Evolutionary conservation across 352 stramenopile species (phyloP).

Genomic region (Phytophthora ohioensis): DNA sequence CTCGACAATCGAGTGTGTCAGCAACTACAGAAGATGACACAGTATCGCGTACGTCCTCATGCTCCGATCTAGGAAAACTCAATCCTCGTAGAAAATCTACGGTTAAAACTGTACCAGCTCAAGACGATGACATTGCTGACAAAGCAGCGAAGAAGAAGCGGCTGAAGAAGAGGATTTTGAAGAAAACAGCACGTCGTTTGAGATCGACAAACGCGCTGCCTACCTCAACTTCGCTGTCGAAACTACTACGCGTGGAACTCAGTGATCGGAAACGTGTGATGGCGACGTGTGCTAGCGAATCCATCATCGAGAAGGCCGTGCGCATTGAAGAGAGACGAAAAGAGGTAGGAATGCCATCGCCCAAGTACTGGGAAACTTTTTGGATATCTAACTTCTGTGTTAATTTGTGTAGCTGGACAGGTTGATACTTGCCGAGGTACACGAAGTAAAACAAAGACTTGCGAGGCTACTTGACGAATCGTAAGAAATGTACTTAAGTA

Average conservation of each 20-base stretch:
- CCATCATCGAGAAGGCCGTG: slow-evolving; percentile 56
- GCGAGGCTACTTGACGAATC: slow-evolving; percentile 50
- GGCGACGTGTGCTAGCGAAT: slow-evolving; percentile 31
- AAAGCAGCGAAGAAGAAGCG: slow-evolving; percentile 26
- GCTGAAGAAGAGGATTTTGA: slow-evolving; percentile 23
- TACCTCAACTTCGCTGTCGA: slow-evolving; percentile 40
- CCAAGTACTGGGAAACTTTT: neutral
- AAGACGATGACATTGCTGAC: slow-evolving; percentile 4
- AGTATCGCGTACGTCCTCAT: slow-evolving; percentile 14
- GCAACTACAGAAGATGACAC: neutral
- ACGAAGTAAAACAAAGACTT: slow-evolving; percentile 73
- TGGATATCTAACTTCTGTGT: neutral
- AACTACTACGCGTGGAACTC: slow-evolving; percentile 48
- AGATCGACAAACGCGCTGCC: slow-evolving; percentile 5
- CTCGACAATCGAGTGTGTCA: slow-evolving; percentile 14
- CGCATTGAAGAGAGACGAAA: slow-evolving; percentile 68
- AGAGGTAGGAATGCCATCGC: slow-evolving; percentile 42
- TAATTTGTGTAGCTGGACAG: slow-evolving; percentile 53
- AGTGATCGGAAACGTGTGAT: slow-evolving; percentile 24
- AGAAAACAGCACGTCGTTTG: slow-evolving; percentile 16
- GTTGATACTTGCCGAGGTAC: slow-evolving; percentile 67
- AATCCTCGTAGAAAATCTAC: neutral
- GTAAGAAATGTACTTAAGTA: slow-evolving; percentile 6
- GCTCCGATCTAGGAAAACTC: slow-evolving; percentile 7
- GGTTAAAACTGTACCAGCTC: neutral